A percentile compares a stretch with the other conserved stretches of the same genome.
These are phyloP conservation scores for Ophiostoma himal-ulmi DNA, from an alignment of 2,329 filamentous ascomycete species.

Conservation along the genomic window DNA sequence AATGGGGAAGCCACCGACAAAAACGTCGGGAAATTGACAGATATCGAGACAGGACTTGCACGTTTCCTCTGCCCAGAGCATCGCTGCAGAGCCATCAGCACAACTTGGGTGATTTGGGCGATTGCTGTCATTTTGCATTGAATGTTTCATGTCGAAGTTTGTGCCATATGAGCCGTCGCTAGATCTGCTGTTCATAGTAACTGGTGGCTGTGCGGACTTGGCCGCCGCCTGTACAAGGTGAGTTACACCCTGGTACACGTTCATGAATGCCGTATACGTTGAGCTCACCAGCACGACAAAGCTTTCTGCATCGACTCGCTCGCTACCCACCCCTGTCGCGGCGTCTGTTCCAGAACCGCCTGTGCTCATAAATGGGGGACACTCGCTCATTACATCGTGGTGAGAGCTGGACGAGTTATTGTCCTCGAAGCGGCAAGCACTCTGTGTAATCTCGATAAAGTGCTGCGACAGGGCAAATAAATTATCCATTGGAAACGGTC, in stretches of 20 bases:
- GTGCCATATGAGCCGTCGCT: constrained; percentile 3
- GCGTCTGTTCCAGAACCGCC: background rate
- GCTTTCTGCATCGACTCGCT: constrained; percentile 17
- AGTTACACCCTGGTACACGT: constrained; percentile 39
- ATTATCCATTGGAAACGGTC: constrained; percentile 38
- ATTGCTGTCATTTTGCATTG: background rate
- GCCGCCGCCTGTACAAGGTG: constrained; percentile 31
- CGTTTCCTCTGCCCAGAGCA: constrained; percentile 23
- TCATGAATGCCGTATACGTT: constrained; percentile 37
- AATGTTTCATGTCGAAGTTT: constrained; percentile 13
- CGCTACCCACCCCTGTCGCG: background rate
- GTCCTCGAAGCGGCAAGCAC: background rate
- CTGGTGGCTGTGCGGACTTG: background rate
- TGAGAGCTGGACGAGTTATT: background rate
- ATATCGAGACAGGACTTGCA: constrained; percentile 30
- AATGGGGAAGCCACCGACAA: constrained; percentile 38
- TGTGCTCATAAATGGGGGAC: background rate
- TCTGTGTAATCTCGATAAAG: constrained; percentile 35
- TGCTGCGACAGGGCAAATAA: constrained; percentile 39
- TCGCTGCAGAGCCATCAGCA: background rate
- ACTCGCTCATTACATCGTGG: constrained; percentile 1
- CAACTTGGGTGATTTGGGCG: background rate
- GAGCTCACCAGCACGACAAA: constrained; percentile 35
- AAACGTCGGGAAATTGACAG: constrained; percentile 40
- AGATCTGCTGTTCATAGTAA: background rate